Base-by-base conservation (phyloP, 306 rosid species). In the Herpetospermum pedunculosum region DNA sequence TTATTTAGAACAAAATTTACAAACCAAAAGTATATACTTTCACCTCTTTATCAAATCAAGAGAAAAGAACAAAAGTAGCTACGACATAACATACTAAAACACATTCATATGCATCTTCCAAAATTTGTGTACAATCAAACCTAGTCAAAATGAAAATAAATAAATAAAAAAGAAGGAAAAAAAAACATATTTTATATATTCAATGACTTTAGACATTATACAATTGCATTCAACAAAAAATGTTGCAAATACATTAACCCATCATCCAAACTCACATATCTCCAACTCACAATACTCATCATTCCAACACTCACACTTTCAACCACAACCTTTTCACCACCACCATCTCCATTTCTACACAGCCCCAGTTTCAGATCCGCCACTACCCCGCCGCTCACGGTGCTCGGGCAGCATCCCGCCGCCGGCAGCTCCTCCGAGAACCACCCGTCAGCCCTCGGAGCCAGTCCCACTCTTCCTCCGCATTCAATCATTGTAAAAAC, bases 401-500 rank as follows among this genome's bases (percentile, higher is more conserved):
- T 74, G 3, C 74, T 78, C 11, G 77, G 70, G 47, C 87, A 89
- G 64, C 92, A 89, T 3, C 83, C 79, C 12, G 86, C 72, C 3
- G 64, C 77, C 4, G 96, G 90, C 0, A 90, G 84, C 83, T 86
- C 91, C 76, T 82, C 78, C 55, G 82, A 82, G 70, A 85, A 85
- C 92, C 96, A 87, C 75, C 84, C 88, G 16, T 80, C 83, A 0
- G 78, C 60, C 1, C 84, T 85, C 1, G 37, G 32, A 57, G 54
- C 18, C 19, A 83, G 60, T 11, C 78, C 67, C 75, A 80, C 32
- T 63, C 76, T 83, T 63, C 87, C 90, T 34, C 71, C 84, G 4
- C 85, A 77, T 3, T 87, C 91, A 89, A 84, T 78, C 95, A 85
- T 82, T 5, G 80, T 78, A 35, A 87, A 88, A 10, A 85, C 79